Base-by-base conservation (phyloP, 2,329 filamentous ascomycete species). In the Zalaria obscura region DNA sequence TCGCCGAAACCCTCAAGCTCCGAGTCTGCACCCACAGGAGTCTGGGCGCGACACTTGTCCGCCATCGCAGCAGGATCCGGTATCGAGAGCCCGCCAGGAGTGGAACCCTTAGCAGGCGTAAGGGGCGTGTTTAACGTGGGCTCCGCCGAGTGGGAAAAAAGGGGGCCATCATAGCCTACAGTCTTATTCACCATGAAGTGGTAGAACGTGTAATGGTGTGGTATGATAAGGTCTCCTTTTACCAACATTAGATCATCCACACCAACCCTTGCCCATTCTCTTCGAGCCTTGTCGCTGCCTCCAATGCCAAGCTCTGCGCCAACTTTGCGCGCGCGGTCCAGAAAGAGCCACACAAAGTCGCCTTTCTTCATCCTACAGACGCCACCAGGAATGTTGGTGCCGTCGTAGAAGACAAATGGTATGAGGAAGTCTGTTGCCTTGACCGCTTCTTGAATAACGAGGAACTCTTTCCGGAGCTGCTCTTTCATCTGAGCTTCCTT, bases 141-240 rank as follows among this genome's bases (percentile, higher is more conserved):
- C 35, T 70, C 62, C 25, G 67, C 58, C 29, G 75, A 74, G 59
- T 88, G 94, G 54, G 85, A 73, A 59, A 98, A 96, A 6, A 98
- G 67, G 67, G 68, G 5, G 40, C 83, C 80, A 32, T 77, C 76
- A n/a, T 83, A 80, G 2, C 83, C 84, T 2, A 76, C 61, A 26
- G 77, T 83, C 54, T 81, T 85, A 60, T 96, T 95, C 60, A 93
- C 81, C 57, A 95, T 78, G 64, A 98, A 96, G 64, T 89, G 91
- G 60, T 96, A 91, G 58, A 98, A 87, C 50, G 96, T 89, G 57
- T 93, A 95, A 62, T 98, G 91, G 69, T 94, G 91, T 44, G 91
- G 89, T 52, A 98, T 78, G 42, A 98, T 95, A 37, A 96, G 73
- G 43, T 87, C 84, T 9, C 86, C 87, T 54, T 86, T 73, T 5